Evolutionary conservation across 331 rosid genomes (phyloP).

Genomic region (Quercus tomentella): DNA sequence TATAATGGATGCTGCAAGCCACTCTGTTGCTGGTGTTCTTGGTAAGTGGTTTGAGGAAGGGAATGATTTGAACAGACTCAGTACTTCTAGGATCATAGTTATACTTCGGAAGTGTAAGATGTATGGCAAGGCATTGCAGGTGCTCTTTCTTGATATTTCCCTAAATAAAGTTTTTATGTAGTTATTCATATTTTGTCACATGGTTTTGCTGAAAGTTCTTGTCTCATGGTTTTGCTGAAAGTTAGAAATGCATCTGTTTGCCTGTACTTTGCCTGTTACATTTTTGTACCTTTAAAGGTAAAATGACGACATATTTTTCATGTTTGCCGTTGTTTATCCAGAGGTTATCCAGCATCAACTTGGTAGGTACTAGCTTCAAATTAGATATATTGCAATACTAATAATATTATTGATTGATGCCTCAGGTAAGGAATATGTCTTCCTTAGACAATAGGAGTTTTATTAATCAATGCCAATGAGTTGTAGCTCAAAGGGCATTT

Average conservation of each 20-base stretch:
- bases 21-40: background rate
- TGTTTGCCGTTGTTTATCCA: background rate
- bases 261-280: background rate
- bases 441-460: no score
- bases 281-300: background rate
- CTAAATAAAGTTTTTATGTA: background rate
- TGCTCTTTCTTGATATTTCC: conserved; percentile 3
- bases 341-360: background rate
- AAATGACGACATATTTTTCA: background rate
- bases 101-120: background rate
- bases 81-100: conserved; percentile 1
- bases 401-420: no score
- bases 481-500: no score
- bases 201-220: background rate
- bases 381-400: no score
- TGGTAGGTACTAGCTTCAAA: background rate
- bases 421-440: no score
- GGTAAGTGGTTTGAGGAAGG: background rate
- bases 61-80: conserved; percentile 8
- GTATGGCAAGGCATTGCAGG: conserved; percentile 25
- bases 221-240: background rate
- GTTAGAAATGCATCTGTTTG: background rate
- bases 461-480: no score
- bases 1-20: background rate
- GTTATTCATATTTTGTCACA: background rate